phyloP scores from a whole-genome alignment of 139 green algal genomes.

The Mesostigma viride region DNA sequence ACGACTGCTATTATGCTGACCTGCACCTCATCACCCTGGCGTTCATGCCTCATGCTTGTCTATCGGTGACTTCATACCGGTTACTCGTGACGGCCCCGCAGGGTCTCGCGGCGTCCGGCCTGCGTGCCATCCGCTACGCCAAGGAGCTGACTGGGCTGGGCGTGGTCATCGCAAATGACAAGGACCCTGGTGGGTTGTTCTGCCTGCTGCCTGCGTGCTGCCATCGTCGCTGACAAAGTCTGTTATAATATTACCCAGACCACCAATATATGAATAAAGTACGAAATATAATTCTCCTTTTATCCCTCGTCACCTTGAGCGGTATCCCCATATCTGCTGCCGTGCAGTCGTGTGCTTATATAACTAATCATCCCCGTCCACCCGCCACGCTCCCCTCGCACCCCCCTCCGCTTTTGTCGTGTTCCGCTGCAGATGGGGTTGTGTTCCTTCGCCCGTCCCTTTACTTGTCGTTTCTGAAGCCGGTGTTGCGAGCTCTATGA shows the following conservation, averaged over 20 bases:
- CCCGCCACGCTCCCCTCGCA: not conserved
- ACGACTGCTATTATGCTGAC: no score
- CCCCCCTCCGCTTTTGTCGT: not conserved
- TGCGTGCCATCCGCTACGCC: constrained; percentile 87
- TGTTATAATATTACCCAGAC: constrained; percentile 6
- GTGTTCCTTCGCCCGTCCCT: no score
- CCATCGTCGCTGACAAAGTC: constrained; percentile 22
- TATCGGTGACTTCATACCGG: not conserved
- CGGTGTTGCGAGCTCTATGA: no score
- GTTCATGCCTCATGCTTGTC: not conserved
- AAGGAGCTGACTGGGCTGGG: constrained; percentile 53
- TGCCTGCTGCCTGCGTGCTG: no score
- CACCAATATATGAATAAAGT: no score
- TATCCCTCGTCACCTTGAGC: not conserved
- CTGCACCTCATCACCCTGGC: no score
- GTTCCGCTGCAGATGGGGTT: no score
- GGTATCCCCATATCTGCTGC: not conserved
- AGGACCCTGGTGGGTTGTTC: no score
- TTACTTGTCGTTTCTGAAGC: no score
- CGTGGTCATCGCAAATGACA: constrained; percentile 72
- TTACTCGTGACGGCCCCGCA: constrained; percentile 53
- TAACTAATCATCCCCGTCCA: not conserved
- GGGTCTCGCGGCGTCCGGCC: constrained; percentile 78
- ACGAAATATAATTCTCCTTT: not conserved
- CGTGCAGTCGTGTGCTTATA: not conserved